Evolutionary conservation across 179 eudicot species (phyloP).

Genomic region (Spergularia azorica): DNA sequence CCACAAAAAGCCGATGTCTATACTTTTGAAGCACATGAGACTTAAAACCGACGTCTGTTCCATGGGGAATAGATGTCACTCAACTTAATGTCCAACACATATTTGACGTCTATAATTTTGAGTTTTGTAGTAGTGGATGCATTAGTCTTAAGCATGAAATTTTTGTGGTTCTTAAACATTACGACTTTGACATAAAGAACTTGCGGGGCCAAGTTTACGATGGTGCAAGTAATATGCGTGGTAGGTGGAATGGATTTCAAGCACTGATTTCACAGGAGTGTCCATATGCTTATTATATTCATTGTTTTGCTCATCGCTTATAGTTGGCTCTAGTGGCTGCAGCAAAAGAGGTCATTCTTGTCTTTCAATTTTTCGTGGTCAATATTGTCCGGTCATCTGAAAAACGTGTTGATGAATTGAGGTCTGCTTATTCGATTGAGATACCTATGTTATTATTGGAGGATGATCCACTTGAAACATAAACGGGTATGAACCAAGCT

Average conservation of each 20-base stretch:
- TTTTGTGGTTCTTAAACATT: neutral
- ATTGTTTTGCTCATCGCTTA: neutral
- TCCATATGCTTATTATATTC: slow-evolving; percentile 3
- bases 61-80: no score
- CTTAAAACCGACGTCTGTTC: no score
- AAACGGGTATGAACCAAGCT: neutral
- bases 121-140: no score
- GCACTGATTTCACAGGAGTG: neutral
- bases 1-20: no score
- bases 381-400: no score
- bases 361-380: no score
- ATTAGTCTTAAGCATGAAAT: neutral
- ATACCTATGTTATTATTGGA: neutral
- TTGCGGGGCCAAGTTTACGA: slow-evolving; percentile 16
- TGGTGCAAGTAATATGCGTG: slow-evolving; percentile 4
- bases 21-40: no score
- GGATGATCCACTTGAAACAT: neutral
- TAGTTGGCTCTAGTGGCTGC: neutral
- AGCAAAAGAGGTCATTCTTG: no score
- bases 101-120: no score
- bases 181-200: neutral
- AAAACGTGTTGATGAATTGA: no score
- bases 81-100: no score
- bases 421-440: no score
- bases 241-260: neutral